Base-by-base conservation (phyloP, 2,329 filamentous ascomycete species). In the Paecilomyces formosus region DNA sequence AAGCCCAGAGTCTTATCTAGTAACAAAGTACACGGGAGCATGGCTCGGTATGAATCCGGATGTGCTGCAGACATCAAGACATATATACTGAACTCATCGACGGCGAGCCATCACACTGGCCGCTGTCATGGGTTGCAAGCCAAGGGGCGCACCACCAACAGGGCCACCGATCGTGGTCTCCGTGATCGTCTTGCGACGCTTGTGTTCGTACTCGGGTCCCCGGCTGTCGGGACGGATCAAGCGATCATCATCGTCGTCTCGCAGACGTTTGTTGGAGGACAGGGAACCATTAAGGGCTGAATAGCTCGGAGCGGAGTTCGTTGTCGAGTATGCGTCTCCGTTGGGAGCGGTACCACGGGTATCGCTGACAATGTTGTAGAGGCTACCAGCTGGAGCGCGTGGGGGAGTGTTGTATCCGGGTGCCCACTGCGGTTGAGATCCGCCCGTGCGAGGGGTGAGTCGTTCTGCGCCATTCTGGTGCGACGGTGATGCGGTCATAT, bases 301-400 rank as follows among this genome's bases (percentile, higher is more conserved):
- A 55, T 75, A 75, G 7, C 66, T 66, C 0, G 72, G 60, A 3
- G 69, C 79, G 63, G 92, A 90, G 65, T 89, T 87, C 4, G 82
- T 77, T 24, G 88, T 81, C 15, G 84, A 82, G 70, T 95, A 95
- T 6, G 87, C 83, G 64, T 95, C 90, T 30, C 88, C 88, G 64
- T 90, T 90, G 18, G 83, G 78, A 11, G 85, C 74, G 30, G 80
- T 76, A 54, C 79, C 84, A 26, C 90, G 84, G 60, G 90, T 88
- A 70, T 90, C 91, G 72, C 88, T 92, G 78, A 96, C 92, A 62
- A 95, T 88, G 73, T 87, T 95, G 81, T 96, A 96, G 55, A 96
- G 79, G 70, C 86, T 95, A 79, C 90, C 92, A 0, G 89, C 87
- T 1, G 75, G 64, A 1, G 83, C 80, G 50, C 91, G 87, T 22